Evolutionary conservation across 306 rosid species (phyloP), one percentile per base, ranked within the genome.

Genomic region (Fragaria iinumae): DNA sequence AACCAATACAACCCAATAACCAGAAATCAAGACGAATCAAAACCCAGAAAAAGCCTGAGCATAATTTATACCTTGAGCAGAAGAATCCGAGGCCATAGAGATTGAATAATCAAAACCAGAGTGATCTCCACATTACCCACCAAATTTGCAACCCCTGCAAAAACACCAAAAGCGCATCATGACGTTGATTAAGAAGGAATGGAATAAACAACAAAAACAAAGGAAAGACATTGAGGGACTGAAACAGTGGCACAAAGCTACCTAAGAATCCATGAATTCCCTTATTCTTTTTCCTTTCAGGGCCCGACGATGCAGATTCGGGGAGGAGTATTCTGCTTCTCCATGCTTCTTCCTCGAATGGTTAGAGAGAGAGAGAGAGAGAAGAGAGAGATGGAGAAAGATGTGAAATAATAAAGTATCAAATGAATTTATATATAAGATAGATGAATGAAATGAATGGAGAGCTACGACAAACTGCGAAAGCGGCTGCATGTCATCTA

Each of bases 1-100:
- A 76, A 77, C 79, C 29, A 34, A 50, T 1, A 17, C 59, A 73
- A 9, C 76, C 59, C 63, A 65, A 80, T n/a, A 64, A 16, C 21
- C 72, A 41, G 75, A 23, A 52, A 45, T 11, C 43, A 32, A 41
- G 11, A 78, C 80, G 20, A 52, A 45, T 16, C 43, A 32, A 41
- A 6, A 78, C 80, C 77, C 85, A 68, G 49, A 14, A 64, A 48
- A 18, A 45, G 56, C 49, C 53, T 32, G 55, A 77, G 44, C 38
- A 60, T 6, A 64, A 57, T 67, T 16, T 4, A 80, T 86, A 94
- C 97, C 97, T 68, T 88, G 89, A 23, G 62, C 67, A 84, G 97
- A 83, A 64, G 92, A 95, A 90, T 92, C 96, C 39, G 87, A 48
- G 69, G 93, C 81, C 90, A 88, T 83, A 76, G 83, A 64, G 75